A percentile compares a stretch with the other conserved stretches of the same genome.
Evolutionary conservation across 768 basidiomycete species (phyloP).

Genomic region (Peribolospora baueri): DNA sequence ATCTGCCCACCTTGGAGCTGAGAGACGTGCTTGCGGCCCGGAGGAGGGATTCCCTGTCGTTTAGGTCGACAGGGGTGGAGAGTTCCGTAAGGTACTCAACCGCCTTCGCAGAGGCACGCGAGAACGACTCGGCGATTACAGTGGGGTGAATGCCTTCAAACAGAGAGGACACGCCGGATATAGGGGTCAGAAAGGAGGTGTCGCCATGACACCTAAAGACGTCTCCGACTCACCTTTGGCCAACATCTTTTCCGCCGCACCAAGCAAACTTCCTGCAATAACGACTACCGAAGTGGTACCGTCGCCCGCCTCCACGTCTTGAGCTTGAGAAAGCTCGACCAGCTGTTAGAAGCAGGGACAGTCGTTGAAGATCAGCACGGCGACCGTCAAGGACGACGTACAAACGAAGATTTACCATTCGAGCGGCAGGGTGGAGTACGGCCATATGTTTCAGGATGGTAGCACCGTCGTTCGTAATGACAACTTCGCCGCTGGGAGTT

Average conservation of each 20-base stretch:
- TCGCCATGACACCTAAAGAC: not conserved
- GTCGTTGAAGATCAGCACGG: not conserved
- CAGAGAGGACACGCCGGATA: conserved; percentile 1
- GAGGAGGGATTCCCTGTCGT: conserved; percentile 57
- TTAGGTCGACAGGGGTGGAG: conserved; percentile 72
- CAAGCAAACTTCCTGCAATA: conserved; percentile 71
- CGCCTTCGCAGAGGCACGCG: conserved; percentile 70
- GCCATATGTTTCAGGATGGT: conserved; percentile 74
- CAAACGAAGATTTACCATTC: conserved; percentile 43
- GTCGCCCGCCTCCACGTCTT: conserved; percentile 95
- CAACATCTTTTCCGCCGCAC: conserved; percentile 89
- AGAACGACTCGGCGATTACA: conserved; percentile 84
- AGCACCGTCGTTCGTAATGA: conserved; percentile 96
- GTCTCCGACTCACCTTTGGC: conserved; percentile 38
- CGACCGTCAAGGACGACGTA: not conserved
- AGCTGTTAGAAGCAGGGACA: conserved; percentile 30
- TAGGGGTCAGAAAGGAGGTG: not conserved
- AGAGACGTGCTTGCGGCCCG: conserved; percentile 85
- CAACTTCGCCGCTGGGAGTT: conserved; percentile 83
- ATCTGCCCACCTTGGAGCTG: conserved; percentile 57
- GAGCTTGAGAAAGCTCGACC: conserved; percentile 88
- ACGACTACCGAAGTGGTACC: conserved; percentile 96
- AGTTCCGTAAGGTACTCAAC: conserved; percentile 85
- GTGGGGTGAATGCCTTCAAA: conserved; percentile 61
- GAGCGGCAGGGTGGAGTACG: conserved; percentile 88